phyloP scores from a whole-genome alignment of 441 rosid species.

The Iberis amara region DNA sequence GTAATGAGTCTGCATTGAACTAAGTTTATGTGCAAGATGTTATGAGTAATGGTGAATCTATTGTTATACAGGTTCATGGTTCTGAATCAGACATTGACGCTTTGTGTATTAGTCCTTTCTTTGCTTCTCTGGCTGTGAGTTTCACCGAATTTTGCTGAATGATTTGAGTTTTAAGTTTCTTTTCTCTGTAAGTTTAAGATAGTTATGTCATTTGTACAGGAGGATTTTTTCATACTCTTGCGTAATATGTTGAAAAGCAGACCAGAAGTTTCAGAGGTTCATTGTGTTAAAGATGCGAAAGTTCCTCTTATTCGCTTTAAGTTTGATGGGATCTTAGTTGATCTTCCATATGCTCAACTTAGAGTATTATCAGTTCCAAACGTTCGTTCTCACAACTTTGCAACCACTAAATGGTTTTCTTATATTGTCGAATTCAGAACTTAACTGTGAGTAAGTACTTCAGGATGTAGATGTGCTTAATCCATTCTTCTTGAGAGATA shows the following conservation, averaged over 20 bases:
- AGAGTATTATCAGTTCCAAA: constrained; percentile 37
- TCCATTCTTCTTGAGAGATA: constrained; percentile 37
- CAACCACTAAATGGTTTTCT: neutral
- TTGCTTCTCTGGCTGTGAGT: constrained; percentile 48
- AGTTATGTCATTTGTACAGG: constrained; percentile 31
- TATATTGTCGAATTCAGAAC: neutral
- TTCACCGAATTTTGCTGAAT: neutral
- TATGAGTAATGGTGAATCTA: constrained; percentile 1
- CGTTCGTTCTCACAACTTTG: constrained; percentile 24
- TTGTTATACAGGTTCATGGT: constrained; percentile 43
- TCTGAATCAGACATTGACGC: constrained; percentile 60
- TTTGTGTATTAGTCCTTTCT: constrained; percentile 53
- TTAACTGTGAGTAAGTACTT: constrained; percentile 12
- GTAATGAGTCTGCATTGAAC: too few species aligned
- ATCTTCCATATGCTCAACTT: constrained; percentile 54
- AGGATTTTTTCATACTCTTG: constrained; percentile 55
- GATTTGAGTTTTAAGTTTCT: neutral
- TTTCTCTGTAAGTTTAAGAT: neutral
- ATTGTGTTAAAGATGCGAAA: constrained; percentile 49
- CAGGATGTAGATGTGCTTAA: constrained; percentile 50
- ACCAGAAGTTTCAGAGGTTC: constrained; percentile 40
- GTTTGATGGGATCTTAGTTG: constrained; percentile 55
- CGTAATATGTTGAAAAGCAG: constrained; percentile 45
- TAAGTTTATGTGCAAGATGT: too few species aligned
- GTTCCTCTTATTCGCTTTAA: constrained; percentile 53